Conservation (phyloP, 176 grass and related monocot genomes). For the Chrysopogon serrulatus region DNA sequence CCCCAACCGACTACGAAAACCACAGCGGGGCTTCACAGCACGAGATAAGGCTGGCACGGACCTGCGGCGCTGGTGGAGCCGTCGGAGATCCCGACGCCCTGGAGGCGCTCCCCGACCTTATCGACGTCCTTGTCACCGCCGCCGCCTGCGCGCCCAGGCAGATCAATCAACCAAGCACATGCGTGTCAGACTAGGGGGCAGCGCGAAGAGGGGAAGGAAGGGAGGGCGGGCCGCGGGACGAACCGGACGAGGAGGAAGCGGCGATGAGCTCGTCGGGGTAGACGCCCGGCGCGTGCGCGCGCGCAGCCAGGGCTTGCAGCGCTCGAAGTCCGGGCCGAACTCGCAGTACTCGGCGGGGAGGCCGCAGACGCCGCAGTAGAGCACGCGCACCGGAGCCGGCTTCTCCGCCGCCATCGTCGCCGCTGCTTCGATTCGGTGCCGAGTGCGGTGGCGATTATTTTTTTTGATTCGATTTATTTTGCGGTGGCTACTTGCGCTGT, state of each 20-base stretch:
- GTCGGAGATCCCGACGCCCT: conserved; percentile 71
- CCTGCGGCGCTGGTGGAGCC: conserved; percentile 39
- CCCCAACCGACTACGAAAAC: background rate
- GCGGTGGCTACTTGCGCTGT: background rate
- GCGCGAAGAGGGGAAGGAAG: background rate
- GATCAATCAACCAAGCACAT: conserved; percentile 19
- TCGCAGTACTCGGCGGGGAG: conserved; percentile 98
- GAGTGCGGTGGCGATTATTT: background rate
- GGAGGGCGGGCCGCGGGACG: background rate
- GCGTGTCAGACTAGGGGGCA: background rate
- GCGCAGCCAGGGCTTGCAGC: conserved; percentile 98
- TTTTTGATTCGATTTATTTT: background rate
- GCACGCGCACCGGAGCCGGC: conserved; percentile 65
- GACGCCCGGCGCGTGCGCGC: conserved; percentile 67
- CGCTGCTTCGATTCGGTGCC: background rate
- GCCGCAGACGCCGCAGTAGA: conserved; percentile 85
- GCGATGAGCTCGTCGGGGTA: conserved; percentile 74
- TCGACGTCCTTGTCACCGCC: conserved; percentile 52
- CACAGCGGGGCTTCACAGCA: background rate
- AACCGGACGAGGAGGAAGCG: conserved; percentile 39
- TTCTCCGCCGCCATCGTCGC: conserved; percentile 62
- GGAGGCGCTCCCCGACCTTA: conserved; percentile 69
- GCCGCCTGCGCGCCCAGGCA: conserved; percentile 34
- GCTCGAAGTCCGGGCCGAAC: conserved; percentile 98
- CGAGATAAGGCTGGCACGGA: background rate